A percentile compares a stretch with the other conserved stretches of the same genome.
Evolutionary conservation across 1,284 basidiomycete species (phyloP).

Genomic region (Vanrija humicola): DNA sequence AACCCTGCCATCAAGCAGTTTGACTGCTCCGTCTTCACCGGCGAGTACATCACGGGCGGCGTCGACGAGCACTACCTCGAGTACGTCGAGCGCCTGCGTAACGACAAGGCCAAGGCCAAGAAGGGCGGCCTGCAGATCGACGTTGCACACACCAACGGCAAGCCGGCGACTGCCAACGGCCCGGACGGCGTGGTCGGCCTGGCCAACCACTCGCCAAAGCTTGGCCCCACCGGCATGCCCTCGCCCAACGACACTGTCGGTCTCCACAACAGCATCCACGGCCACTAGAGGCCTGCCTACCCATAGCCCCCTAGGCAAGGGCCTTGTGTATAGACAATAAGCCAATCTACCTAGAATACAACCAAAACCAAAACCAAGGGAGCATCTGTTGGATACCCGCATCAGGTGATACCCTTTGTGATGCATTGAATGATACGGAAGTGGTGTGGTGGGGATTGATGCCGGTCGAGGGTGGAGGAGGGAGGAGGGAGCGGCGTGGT

Average conservation of each 20-base stretch:
- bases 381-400: too few species aligned
- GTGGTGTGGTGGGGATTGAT: too few species aligned
- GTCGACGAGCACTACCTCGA: constrained; percentile 81
- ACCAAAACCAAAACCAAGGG: too few species aligned
- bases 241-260: constrained; percentile 47
- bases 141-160: constrained; percentile 24
- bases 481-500: too few species aligned
- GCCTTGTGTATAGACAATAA: too few species aligned
- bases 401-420: too few species aligned
- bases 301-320: too few species aligned
- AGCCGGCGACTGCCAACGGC: constrained; percentile 37
- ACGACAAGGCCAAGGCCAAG: constrained; percentile 73
- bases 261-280: constrained; percentile 49
- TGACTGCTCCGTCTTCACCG: constrained; percentile 97
- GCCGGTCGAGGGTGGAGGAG: too few species aligned
- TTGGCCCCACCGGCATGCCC: constrained; percentile 35
- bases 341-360: too few species aligned
- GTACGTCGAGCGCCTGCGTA: constrained; percentile 70
- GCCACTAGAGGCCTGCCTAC: constrained; percentile 7
- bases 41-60: constrained; percentile 95
- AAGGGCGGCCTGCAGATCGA: constrained; percentile 31
- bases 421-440: too few species aligned
- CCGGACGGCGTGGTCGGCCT: constrained; percentile 48
- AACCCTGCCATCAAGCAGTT: constrained; percentile 76
- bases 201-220: constrained; percentile 47